phyloP scores from a whole-genome alignment of 2,329 filamentous ascomycete genomes.

The Achaetomium macrosporum region DNA sequence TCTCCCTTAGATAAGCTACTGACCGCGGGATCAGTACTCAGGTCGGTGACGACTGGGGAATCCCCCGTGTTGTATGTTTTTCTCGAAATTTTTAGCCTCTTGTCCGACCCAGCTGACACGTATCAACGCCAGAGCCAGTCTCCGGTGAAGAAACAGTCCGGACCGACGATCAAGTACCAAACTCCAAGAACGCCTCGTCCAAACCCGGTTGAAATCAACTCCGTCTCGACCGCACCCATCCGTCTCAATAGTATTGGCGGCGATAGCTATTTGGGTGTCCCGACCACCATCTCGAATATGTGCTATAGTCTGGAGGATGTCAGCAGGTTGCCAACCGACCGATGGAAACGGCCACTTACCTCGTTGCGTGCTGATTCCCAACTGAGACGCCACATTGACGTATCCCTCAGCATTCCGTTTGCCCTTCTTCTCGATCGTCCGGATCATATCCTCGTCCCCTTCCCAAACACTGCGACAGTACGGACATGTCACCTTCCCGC shows the following conservation, averaged over 20 bases:
- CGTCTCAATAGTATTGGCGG: conserved; percentile 4
- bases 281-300: conserved; percentile 26
- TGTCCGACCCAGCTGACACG: too few species aligned
- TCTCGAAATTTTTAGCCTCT: too few species aligned
- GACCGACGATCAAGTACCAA: too few species aligned
- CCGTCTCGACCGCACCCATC: background rate
- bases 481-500: conserved; percentile 47
- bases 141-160: too few species aligned
- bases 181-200: too few species aligned
- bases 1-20: too few species aligned
- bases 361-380: conserved; percentile 51
- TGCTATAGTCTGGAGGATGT: conserved; percentile 25
- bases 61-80: too few species aligned
- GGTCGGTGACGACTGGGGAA: too few species aligned
- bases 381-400: conserved; percentile 54
- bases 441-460: conserved; percentile 38
- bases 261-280: conserved; percentile 18
- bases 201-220: background rate
- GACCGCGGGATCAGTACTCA: too few species aligned
- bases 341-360: conserved; percentile 33
- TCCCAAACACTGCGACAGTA: conserved; percentile 56
- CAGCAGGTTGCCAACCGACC: background rate
- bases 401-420: conserved; percentile 48
- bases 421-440: conserved; percentile 39
- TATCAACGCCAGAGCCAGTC: too few species aligned